Evolutionary conservation across 768 basidiomycete species (phyloP).

Genomic region (Tephrocybe sp.): DNA sequence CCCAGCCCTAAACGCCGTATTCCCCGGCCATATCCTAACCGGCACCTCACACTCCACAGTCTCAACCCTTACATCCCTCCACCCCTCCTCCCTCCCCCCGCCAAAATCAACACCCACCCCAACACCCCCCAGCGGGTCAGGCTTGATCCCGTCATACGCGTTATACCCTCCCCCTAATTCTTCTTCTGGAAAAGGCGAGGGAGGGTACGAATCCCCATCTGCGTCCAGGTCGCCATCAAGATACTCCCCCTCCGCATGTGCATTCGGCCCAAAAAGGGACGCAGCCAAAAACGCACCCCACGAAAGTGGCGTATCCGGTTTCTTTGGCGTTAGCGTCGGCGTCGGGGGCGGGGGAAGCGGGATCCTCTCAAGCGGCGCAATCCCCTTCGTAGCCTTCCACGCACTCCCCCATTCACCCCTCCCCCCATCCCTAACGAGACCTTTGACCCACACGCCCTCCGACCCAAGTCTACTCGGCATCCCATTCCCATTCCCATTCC

Average conservation of each 20-base stretch:
- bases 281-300: conserved; percentile 42
- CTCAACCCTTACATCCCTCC: conserved; percentile 72
- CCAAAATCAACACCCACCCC: conserved; percentile 52
- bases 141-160: conserved; percentile 50
- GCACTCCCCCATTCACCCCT: conserved; percentile 73
- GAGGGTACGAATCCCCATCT: conserved; percentile 64
- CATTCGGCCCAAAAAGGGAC: conserved; percentile 35
- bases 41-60: conserved; percentile 95
- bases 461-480: conserved; percentile 37
- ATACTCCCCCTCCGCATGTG: conserved; percentile 50
- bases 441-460: conserved; percentile 54
- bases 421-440: conserved; percentile 55
- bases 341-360: conserved; percentile 16
- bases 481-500: conserved; percentile 58
- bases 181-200: too few relatives aligned
- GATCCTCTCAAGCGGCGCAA: conserved; percentile 62
- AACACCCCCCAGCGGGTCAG: conserved; percentile 47
- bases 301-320: conserved; percentile 29
- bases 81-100: conserved; percentile 59
- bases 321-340: conserved; percentile 16
- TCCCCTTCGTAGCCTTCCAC: conserved; percentile 57
- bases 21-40: conserved; percentile 84
- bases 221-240: conserved; percentile 66
- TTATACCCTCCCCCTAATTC: conserved; percentile 43
- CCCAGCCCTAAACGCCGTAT: conserved; percentile 80